Conservation (phyloP, 805 yeast genomes). For the Metschnikowia lunata region DNA sequence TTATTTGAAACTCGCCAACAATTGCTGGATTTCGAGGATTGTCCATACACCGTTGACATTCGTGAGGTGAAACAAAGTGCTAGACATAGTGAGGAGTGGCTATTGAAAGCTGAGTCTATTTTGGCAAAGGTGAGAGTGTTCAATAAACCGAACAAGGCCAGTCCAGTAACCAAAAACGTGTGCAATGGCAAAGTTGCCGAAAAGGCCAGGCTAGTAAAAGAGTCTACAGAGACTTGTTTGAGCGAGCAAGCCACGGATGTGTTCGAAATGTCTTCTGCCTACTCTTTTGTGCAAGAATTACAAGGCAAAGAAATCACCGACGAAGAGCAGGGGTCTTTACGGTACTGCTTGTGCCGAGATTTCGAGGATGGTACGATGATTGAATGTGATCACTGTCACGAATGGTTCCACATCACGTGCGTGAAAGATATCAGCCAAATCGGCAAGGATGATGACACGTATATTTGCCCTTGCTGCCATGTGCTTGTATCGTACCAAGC, state of each 20-base stretch:
- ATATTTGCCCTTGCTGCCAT: constrained; percentile 15
- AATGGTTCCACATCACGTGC: constrained; percentile 68
- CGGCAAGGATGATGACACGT: constrained; percentile 15
- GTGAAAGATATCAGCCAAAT: constrained; percentile 22
- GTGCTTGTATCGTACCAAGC: constrained; percentile 2
- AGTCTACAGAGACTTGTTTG: constrained; percentile 24
- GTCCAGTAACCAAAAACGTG: constrained; percentile 12
- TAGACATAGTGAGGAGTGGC: constrained; percentile 23
- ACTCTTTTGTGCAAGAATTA: constrained; percentile 8
- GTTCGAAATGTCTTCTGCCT: constrained; percentile 25
- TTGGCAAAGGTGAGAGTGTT: constrained; percentile 15
- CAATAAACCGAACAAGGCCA: constrained; percentile 6
- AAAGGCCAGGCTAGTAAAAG: constrained; percentile 17
- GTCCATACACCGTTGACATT: constrained; percentile 19
- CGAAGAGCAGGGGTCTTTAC: constrained; percentile 7
- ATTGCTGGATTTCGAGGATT: constrained; percentile 19
- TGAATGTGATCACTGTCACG: constrained; percentile 65
- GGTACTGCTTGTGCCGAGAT: constrained; percentile 61
- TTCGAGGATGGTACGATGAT: constrained; percentile 60
- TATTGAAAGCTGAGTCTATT: constrained; percentile 12
- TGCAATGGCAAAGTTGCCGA: constrained; percentile 19
- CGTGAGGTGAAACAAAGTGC: constrained; percentile 14
- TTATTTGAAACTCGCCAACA: constrained; percentile 24
- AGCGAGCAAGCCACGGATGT: constrained; percentile 22
- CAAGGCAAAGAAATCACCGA: constrained; percentile 4